Percentiles rank a stretch among this genome's conserved stretches.
Evolutionary conservation across 176 grass and related monocot genomes (phyloP).

Genomic region (Avena atlantica): DNA sequence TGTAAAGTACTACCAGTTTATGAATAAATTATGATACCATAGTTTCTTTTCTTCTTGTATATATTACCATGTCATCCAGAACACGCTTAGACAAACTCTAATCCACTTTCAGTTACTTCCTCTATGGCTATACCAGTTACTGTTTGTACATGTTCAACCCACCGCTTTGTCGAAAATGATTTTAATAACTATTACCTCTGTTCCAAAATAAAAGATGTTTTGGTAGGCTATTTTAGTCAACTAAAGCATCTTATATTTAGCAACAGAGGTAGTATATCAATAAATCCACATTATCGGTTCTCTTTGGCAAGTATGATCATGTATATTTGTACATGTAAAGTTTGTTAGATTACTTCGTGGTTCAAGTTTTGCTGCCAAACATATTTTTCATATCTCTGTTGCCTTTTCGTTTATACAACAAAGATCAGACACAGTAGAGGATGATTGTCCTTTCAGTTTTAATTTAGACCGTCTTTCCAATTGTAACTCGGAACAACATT

Average conservation of each 20-base stretch:
- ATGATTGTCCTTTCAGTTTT: slow-evolving; percentile 19
- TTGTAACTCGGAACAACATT: background rate
- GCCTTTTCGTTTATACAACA: slow-evolving; percentile 19
- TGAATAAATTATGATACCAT: background rate
- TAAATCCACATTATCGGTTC: background rate
- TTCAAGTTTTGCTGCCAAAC: slow-evolving; percentile 10
- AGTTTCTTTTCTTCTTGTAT: background rate
- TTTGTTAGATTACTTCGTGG: background rate
- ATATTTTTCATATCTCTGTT: slow-evolving; percentile 23
- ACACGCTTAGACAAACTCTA: background rate
- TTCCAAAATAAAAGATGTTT: no score
- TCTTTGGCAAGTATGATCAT: slow-evolving; percentile 19
- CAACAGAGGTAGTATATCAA: background rate
- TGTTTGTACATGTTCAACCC: background rate
- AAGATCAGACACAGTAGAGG: background rate
- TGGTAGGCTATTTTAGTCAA: no score
- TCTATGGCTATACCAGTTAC: slow-evolving; percentile 2
- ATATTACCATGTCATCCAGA: slow-evolving; percentile 25
- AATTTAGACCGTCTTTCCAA: background rate
- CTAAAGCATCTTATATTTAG: no score
- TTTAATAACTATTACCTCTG: background rate
- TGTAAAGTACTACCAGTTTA: background rate
- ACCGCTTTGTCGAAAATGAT: background rate
- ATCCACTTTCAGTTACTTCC: slow-evolving; percentile 3
- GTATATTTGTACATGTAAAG: slow-evolving; percentile 1